Evolutionary conservation across 2,329 filamentous ascomycete genomes (phyloP), one percentile per base, ranked within the genome.

Genomic region (Penicillium sp.): DNA sequence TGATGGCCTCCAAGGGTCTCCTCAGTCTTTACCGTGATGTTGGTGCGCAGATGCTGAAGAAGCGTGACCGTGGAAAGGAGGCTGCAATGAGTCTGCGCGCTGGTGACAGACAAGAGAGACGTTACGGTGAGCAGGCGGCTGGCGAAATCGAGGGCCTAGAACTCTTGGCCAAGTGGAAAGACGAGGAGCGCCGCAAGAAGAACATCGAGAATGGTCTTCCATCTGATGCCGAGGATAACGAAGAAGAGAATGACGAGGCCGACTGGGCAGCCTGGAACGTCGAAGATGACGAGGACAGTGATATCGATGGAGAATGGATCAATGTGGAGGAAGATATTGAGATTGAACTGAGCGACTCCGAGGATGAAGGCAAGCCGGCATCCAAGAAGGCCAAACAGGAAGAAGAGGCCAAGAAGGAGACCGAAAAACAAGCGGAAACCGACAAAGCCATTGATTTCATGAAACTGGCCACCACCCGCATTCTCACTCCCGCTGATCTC

Each of bases 1-100:
- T 96, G 84, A 97, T 99, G 94, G 94, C 94, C 8, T 92, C 93
- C 15, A 93, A 94, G 73, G 93, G 94, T 62, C 80, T 99, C 7
- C 80, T 99, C 41, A 91, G 91, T 25, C 81, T 99, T 6, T 99
- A 96, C 79, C 83, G 94, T 65, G 92, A 97, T 70, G 89, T 96
- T 15, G 92, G 89, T 36, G 91, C 94, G 0, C 90, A 96, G 64
- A 84, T 97, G 78, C 79, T 99, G 58, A 89, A 88, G 75, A 95
- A 91, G 81, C 86, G 89, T 69, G 94, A 97, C 71, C 86, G 94
- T 66, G 94, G 94, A 68, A 96, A 96, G 79, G 87, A 92, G 52
- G 94, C 94, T 13, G 86, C 91, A 0, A 92, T 99, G 72, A 87
- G 87, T 16, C 79, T 99, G 44, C 87, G 85, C 63, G 81, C 82